Evolutionary conservation across 2,329 filamentous ascomycete genomes (phyloP), one percentile per base, ranked within the genome.

Genomic region (Pseudocercospora eumusae): DNA sequence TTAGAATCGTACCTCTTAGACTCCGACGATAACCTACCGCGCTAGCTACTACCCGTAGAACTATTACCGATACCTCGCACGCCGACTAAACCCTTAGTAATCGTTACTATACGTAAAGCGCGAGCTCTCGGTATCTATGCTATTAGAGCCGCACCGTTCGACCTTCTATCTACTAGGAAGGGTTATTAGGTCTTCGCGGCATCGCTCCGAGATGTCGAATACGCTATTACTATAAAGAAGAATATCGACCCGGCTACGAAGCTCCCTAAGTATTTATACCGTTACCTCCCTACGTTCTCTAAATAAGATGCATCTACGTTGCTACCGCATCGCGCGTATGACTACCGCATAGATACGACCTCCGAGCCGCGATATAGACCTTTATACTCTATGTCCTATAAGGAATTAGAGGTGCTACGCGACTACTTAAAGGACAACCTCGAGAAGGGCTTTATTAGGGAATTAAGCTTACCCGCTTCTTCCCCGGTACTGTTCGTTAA

Each of bases 401-500:
- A 36, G 21, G 54, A 56, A 18, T 20, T 56, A 13, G 54, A 56
- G 25, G 54, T 56, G 3, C 33, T 56, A 20, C 4, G 18, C n/a
- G 15, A 56, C 20, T 56, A 56, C 23, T 20, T 56, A 3, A 27
- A 56, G 4, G 31, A 56, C 23, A 36, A 56, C 28, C 33, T 56
- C 15, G 15, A 28, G 11, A 56, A 36, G 10, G 15, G 33, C 3
- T 20, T 31, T 20, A 56, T 56, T 36, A 8, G 40, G 25, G 54
- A 10, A 3, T 42, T 21, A 3, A 36, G 27, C 18, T 36, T 44
- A 44, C 28, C 7, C 3, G 33, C 5, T 7, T 44, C 13, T 2
- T 44, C 20, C 2, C 15, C 25, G 4, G 8, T 56, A 21, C 31
- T 56, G 8, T 49, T 69, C 64, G 45, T 66, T 45, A 57, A 56